phyloP scores from a whole-genome alignment of 345 rosid species.

The Citrus sinensis region DNA sequence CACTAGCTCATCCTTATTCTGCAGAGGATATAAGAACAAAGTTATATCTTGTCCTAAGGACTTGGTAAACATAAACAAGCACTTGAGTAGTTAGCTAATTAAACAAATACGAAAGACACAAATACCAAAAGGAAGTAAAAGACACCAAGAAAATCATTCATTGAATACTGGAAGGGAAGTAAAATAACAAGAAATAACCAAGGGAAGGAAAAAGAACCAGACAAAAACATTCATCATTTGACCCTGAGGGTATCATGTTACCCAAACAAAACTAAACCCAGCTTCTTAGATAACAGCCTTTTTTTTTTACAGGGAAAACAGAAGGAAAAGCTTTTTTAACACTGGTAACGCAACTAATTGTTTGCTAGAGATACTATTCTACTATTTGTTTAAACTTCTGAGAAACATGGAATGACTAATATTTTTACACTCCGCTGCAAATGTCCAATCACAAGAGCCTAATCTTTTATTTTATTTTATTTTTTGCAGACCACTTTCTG shows the following conservation, averaged over 20 bases:
- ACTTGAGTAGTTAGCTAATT: not conserved
- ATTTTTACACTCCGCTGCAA: not conserved
- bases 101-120: not conserved
- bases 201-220: not conserved
- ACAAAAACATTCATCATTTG: not conserved
- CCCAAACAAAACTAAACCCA: not conserved
- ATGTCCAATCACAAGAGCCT: not conserved
- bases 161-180: not conserved
- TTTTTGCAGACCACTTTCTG: not conserved
- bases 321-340: not conserved
- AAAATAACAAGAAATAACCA: not conserved
- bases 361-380: not conserved
- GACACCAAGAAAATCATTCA: not conserved
- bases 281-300: not conserved
- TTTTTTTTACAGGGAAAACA: not conserved
- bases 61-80: not conserved
- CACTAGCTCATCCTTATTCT: slow-evolving; percentile 77
- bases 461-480: not conserved
- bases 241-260: not conserved
- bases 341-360: not conserved
- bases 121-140: not conserved
- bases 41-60: not conserved
- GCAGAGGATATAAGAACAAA: slow-evolving; percentile 12
- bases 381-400: not conserved
- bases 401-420: not conserved